Evolutionary conservation across 305 asterid species (phyloP).

Genomic region (Solanum hybrid): DNA sequence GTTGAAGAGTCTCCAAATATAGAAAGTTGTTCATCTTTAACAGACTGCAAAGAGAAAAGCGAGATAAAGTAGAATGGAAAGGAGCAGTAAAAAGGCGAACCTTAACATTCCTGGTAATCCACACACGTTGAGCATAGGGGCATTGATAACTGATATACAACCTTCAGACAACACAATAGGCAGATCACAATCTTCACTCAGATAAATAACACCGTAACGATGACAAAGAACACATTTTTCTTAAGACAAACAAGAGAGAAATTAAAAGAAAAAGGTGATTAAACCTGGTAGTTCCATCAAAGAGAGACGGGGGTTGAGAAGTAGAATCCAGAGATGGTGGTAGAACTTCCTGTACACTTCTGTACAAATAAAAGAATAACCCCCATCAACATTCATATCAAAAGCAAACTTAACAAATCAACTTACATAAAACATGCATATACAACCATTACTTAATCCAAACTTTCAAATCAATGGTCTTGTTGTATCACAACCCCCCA

Average conservation of each 20-base stretch:
- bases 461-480: not conserved
- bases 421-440: not conserved
- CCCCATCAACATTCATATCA: not conserved
- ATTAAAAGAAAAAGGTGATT: not conserved
- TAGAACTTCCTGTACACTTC: constrained; percentile 38
- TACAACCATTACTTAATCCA: not conserved
- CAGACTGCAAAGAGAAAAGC: not conserved
- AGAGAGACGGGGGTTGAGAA: constrained; percentile 61
- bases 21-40: not conserved
- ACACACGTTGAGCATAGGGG: constrained; percentile 75
- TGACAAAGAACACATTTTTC: not conserved
- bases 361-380: not conserved
- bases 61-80: not conserved
- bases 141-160: constrained; percentile 49
- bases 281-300: constrained; percentile 75
- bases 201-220: not conserved
- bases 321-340: constrained; percentile 55
- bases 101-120: constrained; percentile 75
- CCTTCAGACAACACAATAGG: constrained; percentile 24
- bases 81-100: constrained; percentile 18
- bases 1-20: not conserved
- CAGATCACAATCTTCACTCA: not conserved
- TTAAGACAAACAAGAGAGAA: not conserved
- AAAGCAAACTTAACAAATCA: not conserved
- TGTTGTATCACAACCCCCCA: not conserved